Percentiles rank a stretch among this genome's conserved stretches.
phyloP scores from a whole-genome alignment of 768 basidiomycete genomes.

The Pleurotus sapidus region DNA sequence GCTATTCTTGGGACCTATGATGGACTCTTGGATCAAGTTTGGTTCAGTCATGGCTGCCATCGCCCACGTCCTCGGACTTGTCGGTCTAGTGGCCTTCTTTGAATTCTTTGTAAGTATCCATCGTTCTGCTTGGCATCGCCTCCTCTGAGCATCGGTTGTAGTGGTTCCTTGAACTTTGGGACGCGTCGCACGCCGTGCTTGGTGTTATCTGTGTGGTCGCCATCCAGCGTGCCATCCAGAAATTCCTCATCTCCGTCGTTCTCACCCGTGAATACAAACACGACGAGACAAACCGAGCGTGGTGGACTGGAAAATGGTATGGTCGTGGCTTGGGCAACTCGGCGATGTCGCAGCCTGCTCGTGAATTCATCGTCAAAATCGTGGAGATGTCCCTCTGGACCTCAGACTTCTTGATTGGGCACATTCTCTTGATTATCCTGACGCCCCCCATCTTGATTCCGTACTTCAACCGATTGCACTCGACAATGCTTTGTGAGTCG shows the following conservation, averaged over 20 bases:
- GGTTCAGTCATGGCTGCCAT: conserved; percentile 90
- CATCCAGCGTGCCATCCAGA: conserved; percentile 90
- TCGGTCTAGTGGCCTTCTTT: conserved; percentile 88
- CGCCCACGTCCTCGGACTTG: conserved; percentile 77
- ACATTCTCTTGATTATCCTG: conserved; percentile 83
- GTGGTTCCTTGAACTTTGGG: conserved; percentile 98
- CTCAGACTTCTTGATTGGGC: conserved; percentile 88
- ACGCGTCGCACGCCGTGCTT: conserved; percentile 93
- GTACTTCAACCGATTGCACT: conserved; percentile 84
- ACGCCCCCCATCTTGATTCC: conserved; percentile 85
- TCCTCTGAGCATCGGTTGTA: conserved; percentile 26
- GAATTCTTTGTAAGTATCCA: conserved; percentile 83
- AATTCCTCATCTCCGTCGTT: conserved; percentile 91
- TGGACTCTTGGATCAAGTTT: conserved; percentile 83
- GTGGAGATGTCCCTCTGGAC: conserved; percentile 98
- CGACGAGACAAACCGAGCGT: conserved; percentile 96
- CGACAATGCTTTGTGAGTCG: conserved; percentile 85
- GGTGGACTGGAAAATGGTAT: conserved; percentile 99
- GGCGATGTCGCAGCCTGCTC: conserved; percentile 91
- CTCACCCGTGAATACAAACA: conserved; percentile 97
- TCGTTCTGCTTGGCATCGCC: conserved; percentile 22
- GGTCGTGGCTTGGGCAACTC: conserved; percentile 89
- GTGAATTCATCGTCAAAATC: conserved; percentile 97
- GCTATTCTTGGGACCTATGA: conserved; percentile 89
- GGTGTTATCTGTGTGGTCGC: conserved; percentile 88